Base-by-base conservation (phyloP, 2,329 filamentous ascomycete species). In the Penicillium sp. region DNA sequence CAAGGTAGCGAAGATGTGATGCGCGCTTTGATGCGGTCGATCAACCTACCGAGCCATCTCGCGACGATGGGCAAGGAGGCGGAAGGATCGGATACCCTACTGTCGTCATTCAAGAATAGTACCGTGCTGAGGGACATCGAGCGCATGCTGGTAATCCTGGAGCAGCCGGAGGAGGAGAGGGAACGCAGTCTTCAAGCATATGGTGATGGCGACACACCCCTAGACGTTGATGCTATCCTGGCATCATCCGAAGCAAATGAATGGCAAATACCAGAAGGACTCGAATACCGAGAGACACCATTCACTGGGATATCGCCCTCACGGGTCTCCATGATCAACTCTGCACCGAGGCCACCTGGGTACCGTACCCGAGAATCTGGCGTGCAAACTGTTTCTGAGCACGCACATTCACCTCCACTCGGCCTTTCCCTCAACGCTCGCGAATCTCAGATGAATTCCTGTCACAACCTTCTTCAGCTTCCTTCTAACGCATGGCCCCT, bases 21-120 rank as follows among this genome's bases (percentile, higher is more conserved):
- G 26, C 82, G 84, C 52, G 76, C 76, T 7, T 76, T 88, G 54
- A 77, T 90, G 58, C 81, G 80, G 38, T 76, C 79, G 38, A 76
- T 79, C 43, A 79, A 82, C 58, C 70, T 76, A 22, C 71, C 73
- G 2, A 69, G 71, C 33, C 72, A 74, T 53, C 62, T 78, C 45
- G 71, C 73, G n/a, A 70, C 69, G 1, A 73, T 76, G 66, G 74
- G 75, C 45, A 78, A 78, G 68, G 78, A 73, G 65, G 65, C 66
- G 52, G 78, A 79, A 45, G 82, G 83, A 4, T 84, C 81, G 6
- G 82, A 88, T 65, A 83, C 81, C 2, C 74, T 90, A 52, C 83
- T 89, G 61, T 83, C 83, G 52, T 80, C 80, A 62, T 91, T 88
- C 87, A 84, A 84, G 59, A 86, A 83, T 69, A 88, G 86, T 66